Evolutionary conservation across 106 monocot genomes (phyloP).

Genomic region (Vanilla planifolia): DNA sequence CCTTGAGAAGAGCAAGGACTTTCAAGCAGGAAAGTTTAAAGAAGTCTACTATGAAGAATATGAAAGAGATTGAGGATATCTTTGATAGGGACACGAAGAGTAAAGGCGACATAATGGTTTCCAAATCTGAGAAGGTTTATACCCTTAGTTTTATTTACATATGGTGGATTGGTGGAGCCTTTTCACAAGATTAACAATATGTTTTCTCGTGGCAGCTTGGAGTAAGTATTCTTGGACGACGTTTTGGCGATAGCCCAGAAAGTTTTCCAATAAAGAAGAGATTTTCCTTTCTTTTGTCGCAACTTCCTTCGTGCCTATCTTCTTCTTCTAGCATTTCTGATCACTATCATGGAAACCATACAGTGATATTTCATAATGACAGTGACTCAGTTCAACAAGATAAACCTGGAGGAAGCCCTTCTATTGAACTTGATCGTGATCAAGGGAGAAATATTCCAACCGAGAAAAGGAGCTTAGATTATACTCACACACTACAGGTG

Average conservation of each 20-base stretch:
- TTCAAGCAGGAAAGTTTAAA: slow-evolving; percentile 25
- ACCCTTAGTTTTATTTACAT: neutral
- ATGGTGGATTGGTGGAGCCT: neutral
- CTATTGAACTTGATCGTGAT: neutral
- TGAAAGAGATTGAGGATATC: slow-evolving; percentile 22
- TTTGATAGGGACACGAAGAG: slow-evolving; percentile 22
- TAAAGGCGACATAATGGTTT: slow-evolving; percentile 40
- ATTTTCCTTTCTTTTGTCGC: too few relatives aligned
- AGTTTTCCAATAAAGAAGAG: slow-evolving; percentile 92
- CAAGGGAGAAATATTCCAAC: slow-evolving; percentile 1
- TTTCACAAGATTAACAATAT: slow-evolving; percentile 9
- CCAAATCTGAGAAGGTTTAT: slow-evolving; percentile 81
- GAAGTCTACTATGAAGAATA: slow-evolving; percentile 9
- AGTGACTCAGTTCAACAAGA: slow-evolving; percentile 10
- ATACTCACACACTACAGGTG: too few relatives aligned
- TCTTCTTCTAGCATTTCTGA: slow-evolving; percentile 16
- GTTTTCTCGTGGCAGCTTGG: slow-evolving; percentile 53
- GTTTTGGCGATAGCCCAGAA: slow-evolving; percentile 56
- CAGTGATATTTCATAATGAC: slow-evolving; percentile 4
- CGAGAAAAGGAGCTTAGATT: slow-evolving; percentile 8
- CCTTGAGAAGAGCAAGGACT: slow-evolving; percentile 60
- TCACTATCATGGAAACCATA: neutral
- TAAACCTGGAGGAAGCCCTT: neutral
- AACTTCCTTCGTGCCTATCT: slow-evolving; percentile 34
- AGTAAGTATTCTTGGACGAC: slow-evolving; percentile 74